A percentile compares a stretch with the other conserved stretches of the same genome.
These are phyloP conservation scores for Brassica rapa DNA, from an alignment of 345 rosid genomes.

Conservation along the genomic window DNA sequence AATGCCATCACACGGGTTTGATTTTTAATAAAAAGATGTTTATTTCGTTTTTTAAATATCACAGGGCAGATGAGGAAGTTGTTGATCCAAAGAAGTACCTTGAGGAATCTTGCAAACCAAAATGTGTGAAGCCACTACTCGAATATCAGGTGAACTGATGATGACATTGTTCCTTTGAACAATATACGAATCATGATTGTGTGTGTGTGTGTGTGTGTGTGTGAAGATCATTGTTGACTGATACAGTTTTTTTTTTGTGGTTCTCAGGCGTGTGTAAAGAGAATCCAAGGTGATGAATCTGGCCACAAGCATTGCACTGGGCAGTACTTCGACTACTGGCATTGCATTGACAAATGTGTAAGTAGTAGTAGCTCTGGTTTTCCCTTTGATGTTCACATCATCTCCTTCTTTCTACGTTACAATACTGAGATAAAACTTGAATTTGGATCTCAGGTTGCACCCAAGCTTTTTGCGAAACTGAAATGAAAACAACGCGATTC, in stretches of 20 bases:
- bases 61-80: constrained; percentile 58
- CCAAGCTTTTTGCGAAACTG: constrained; percentile 54
- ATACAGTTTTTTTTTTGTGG: not conserved
- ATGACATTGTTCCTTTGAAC: not conserved
- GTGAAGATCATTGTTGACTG: not conserved
- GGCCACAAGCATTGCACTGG: constrained; percentile 96
- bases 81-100: constrained; percentile 57
- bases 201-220: not conserved
- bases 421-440: constrained; percentile 9
- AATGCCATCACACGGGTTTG: not conserved
- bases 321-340: constrained; percentile 85
- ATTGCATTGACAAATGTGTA: constrained; percentile 80
- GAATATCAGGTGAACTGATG: constrained; percentile 43
- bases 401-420: not conserved
- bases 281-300: constrained; percentile 76
- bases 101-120: constrained; percentile 57
- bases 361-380: constrained; percentile 49
- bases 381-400: not conserved
- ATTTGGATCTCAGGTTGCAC: constrained; percentile 59
- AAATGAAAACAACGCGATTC: constrained; percentile 44
- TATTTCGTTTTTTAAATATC: not conserved
- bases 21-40: not conserved
- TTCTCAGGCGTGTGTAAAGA: constrained; percentile 78
- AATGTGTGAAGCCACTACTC: constrained; percentile 56
- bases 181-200: not conserved